These are phyloP conservation scores for Cunninghamia lanceolata DNA, from an alignment of 75 land plant genomes.

Conservation along the genomic window DNA sequence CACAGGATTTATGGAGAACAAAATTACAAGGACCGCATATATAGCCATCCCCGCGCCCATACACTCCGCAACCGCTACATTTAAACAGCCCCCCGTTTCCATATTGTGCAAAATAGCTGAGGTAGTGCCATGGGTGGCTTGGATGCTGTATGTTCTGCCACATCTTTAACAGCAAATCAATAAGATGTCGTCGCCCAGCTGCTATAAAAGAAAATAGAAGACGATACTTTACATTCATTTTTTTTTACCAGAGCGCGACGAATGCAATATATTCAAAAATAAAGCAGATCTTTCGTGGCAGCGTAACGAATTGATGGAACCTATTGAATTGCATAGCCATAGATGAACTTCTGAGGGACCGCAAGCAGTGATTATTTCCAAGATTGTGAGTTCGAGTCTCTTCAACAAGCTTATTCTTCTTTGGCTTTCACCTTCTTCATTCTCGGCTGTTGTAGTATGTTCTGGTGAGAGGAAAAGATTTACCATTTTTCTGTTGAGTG, in stretches of 20 bases:
- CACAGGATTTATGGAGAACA: no score
- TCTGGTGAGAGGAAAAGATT: not conserved
- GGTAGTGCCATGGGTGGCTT: no score
- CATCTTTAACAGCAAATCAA: no score
- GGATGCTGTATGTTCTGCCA: no score
- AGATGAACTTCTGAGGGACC: constrained; percentile 71
- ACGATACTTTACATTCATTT: constrained; percentile 1
- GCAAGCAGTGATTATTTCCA: constrained; percentile 35
- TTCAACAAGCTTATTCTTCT: constrained; percentile 30
- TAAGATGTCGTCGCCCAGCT: no score
- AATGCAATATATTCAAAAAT: constrained; percentile 47
- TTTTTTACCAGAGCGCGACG: constrained; percentile 13
- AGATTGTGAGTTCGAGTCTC: constrained; percentile 47
- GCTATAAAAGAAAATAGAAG: no score
- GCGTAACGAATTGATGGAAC: constrained; percentile 34
- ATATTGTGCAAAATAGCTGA: no score
- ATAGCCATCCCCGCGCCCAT: no score
- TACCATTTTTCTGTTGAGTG: not conserved
- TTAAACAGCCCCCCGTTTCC: no score
- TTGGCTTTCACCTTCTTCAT: not conserved
- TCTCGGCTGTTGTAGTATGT: not conserved
- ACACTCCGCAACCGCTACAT: no score
- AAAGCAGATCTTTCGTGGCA: constrained; percentile 38
- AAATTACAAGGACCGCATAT: no score
- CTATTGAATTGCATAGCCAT: constrained; percentile 72